Evolutionary conservation across 495 filamentous ascomycete species (phyloP).

Genomic region (Patellaria atrata): DNA sequence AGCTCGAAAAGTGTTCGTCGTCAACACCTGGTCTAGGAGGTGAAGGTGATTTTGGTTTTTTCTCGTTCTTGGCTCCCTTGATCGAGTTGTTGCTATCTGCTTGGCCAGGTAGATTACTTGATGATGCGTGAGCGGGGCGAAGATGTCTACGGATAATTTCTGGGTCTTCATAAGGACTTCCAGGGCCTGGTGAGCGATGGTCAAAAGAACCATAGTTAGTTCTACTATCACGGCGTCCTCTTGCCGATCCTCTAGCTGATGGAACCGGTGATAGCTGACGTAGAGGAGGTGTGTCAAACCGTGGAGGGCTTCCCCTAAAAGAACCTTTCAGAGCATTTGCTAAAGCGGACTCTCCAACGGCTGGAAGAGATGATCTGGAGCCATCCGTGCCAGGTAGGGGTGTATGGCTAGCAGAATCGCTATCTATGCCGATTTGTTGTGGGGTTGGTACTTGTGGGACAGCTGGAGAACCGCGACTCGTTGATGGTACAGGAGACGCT

Average conservation of each 20-base stretch:
- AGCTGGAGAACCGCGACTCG: constrained; percentile 6
- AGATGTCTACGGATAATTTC: constrained; percentile 30
- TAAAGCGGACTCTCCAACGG: constrained; percentile 28
- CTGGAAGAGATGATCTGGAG: constrained; percentile 19
- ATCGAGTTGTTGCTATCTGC: constrained; percentile 4
- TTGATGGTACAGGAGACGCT: constrained; percentile 21
- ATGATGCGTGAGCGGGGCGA: constrained; percentile 18
- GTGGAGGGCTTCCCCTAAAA: constrained; percentile 21
- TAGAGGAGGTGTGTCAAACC: constrained; percentile 20
- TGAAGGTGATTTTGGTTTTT: constrained; percentile 6
- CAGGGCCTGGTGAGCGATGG: constrained; percentile 11
- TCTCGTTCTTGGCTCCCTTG: constrained; percentile 8
- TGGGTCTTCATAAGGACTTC: constrained; percentile 25
- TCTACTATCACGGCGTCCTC: constrained; percentile 8
- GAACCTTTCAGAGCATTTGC: constrained; percentile 25
- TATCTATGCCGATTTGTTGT: constrained; percentile 14
- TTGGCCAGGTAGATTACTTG: constrained; percentile 6
- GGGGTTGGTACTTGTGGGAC: constrained; percentile 22
- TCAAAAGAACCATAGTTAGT: constrained; percentile 25
- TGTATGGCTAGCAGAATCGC: constrained; percentile 18
- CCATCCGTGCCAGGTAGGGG: constrained; percentile 22
- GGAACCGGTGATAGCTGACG: constrained; percentile 16
- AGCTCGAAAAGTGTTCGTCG: constrained; percentile 78
- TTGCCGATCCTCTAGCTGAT: constrained; percentile 2
- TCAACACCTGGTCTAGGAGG: constrained; percentile 1